Conservation (phyloP, 345 rosid species). For the Camelina sativa region DNA sequence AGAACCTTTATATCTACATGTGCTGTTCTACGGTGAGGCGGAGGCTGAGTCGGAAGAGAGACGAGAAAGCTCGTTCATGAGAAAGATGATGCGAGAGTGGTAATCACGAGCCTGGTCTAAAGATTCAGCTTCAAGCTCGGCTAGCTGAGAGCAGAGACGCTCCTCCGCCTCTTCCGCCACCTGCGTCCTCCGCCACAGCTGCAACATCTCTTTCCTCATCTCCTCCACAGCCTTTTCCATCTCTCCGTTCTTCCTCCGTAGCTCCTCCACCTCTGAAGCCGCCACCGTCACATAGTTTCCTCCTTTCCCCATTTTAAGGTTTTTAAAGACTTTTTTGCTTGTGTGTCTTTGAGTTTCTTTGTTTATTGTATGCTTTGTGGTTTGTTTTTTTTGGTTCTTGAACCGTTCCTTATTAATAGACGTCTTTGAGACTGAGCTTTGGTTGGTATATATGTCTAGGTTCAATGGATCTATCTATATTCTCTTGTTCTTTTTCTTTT, state of each 20-base stretch:
- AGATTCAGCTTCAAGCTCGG: conserved; percentile 88
- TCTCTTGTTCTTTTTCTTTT: neutral
- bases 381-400: conserved; percentile 3
- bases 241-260: conserved; percentile 45
- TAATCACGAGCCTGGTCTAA: conserved; percentile 69
- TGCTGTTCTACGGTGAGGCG: conserved; percentile 30
- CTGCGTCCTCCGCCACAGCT: conserved; percentile 55
- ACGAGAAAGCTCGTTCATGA: conserved; percentile 65
- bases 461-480: conserved; percentile 59
- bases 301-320: conserved; percentile 44
- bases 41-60: conserved; percentile 28
- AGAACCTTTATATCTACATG: neutral
- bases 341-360: neutral
- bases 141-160: conserved; percentile 79
- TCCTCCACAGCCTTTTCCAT: conserved; percentile 67
- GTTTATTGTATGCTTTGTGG: neutral
- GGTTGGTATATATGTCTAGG: conserved; percentile 58
- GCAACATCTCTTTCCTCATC: conserved; percentile 60
- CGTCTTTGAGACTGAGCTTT: neutral
- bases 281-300: conserved; percentile 39
- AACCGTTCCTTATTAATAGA: conserved; percentile 34
- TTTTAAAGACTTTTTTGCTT: neutral
- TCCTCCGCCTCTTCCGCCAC: conserved; percentile 90
- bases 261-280: conserved; percentile 41
- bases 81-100: conserved; percentile 63